phyloP scores from a whole-genome alignment of 805 yeast species.

The Ogataea trehaloabstinens region DNA sequence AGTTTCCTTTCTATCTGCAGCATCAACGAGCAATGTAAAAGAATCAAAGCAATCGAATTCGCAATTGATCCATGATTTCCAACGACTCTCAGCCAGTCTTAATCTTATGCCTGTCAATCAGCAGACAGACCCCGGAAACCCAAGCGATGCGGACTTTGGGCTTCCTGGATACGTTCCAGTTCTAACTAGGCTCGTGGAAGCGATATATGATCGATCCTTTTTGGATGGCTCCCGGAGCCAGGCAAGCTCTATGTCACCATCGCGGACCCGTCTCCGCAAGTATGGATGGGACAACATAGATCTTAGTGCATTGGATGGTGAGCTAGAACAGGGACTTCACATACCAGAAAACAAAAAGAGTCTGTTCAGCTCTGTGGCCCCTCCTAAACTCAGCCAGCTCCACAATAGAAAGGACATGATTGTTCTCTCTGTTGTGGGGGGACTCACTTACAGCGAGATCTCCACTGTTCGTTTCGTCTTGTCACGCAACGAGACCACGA shows the following conservation, averaged over 20 bases:
- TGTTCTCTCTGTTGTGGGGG: conserved; percentile 70
- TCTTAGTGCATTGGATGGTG: conserved; percentile 42
- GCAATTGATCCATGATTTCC: conserved; percentile 36
- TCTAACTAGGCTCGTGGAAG: conserved; percentile 63
- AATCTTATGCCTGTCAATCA: conserved; percentile 43
- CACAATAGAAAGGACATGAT: conserved; percentile 26
- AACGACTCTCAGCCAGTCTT: conserved; percentile 38
- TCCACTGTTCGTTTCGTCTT: conserved; percentile 68
- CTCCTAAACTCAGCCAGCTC: conserved; percentile 19
- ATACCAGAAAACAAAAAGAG: conserved; percentile 30
- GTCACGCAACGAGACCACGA: conserved; percentile 33
- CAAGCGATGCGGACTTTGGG: conserved; percentile 54
- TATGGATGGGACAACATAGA: conserved; percentile 45
- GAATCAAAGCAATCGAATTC: conserved; percentile 12
- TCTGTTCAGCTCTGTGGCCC: conserved; percentile 26
- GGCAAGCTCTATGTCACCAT: conserved; percentile 16
- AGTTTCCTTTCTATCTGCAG: conserved; percentile 20
- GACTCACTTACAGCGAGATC: conserved; percentile 81
- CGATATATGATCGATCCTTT: conserved; percentile 58
- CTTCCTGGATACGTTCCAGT: conserved; percentile 85
- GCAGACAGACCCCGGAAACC: conserved; percentile 36
- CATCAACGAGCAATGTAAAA: conserved; percentile 4
- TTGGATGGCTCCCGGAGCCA: conserved; percentile 21
- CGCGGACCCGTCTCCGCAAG: conserved; percentile 25
- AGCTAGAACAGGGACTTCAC: conserved; percentile 26